Conservation (phyloP, 805 yeast genomes). For the Saturnispora bothae region DNA sequence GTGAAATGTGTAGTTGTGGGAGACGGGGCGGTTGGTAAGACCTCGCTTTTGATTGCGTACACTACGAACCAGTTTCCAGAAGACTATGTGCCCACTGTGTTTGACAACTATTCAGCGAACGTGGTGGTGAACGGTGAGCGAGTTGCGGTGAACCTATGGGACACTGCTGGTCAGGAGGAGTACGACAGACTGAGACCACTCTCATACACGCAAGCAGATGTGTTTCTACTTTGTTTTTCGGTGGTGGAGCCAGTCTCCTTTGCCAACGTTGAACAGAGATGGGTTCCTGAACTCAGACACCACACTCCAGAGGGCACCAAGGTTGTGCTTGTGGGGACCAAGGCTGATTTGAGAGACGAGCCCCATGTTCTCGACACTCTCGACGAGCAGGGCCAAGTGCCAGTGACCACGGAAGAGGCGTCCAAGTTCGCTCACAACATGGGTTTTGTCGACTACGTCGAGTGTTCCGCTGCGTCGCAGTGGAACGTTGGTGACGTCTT, state of each 20-base stretch:
- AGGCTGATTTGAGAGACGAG: conserved; percentile 76
- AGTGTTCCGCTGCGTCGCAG: conserved; percentile 87
- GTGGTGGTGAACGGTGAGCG: conserved; percentile 76
- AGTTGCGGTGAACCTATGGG: conserved; percentile 83
- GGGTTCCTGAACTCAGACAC: conserved; percentile 81
- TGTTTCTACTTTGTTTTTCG: conserved; percentile 78
- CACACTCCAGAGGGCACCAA: conserved; percentile 66
- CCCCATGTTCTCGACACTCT: conserved; percentile 63
- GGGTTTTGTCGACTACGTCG: conserved; percentile 65
- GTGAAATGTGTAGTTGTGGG: conserved; percentile 92
- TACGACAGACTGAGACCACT: conserved; percentile 83
- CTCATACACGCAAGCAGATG: conserved; percentile 87
- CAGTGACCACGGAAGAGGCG: conserved; percentile 56
- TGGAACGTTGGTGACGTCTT: conserved; percentile 77
- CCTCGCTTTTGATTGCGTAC: conserved; percentile 77
- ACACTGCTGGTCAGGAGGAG: conserved; percentile 92
- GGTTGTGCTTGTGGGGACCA: conserved; percentile 77
- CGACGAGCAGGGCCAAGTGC: conserved; percentile 49
- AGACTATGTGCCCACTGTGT: conserved; percentile 90
- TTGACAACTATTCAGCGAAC: conserved; percentile 82
- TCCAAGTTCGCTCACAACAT: conserved; percentile 54
- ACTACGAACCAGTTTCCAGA: conserved; percentile 90
- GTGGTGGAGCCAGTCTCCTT: conserved; percentile 73
- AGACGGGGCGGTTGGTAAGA: conserved; percentile 94
- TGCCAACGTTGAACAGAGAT: conserved; percentile 68